Base-by-base conservation (phyloP, 2,329 filamentous ascomycete species). In the Penicillium janthinellum region DNA sequence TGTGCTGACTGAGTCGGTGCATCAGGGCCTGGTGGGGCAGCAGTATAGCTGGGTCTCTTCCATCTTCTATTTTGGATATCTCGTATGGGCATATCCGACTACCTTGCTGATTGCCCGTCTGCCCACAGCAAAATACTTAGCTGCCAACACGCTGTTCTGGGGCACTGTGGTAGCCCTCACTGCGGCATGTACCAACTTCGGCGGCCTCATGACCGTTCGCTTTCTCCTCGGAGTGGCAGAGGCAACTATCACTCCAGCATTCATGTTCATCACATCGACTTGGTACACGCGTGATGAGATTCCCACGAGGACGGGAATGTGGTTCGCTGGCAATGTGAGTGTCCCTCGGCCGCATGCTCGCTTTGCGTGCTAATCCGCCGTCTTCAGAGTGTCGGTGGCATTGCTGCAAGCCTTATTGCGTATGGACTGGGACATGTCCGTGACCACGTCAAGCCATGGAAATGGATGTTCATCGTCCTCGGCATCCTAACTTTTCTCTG, bases 271-370 rank as follows among this genome's bases (percentile, higher is more conserved):
- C 56, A 85, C 82, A 0, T 80, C 79, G 0, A 83, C 81, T 4
- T 85, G 82, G 82, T 86, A 85, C 63, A 84, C 82, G 0, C 81
- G 83, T 37, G 81, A 84, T 55, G 83, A 85, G 68, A 83, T 84
- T 62, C 83, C 84, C 1, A 74, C 74, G 4, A 76, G 84, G 3
- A 83, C 83, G 0, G 83, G 83, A 4, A 78, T 85, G 25, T 87
- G 84, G 84, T 86, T 85, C 53, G 68, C 66, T 6, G 72, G 70
- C 3, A 67, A 65, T 15, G 65, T 67, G 42, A 10, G 64, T 54
- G 25, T 2, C 20, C 0, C 10, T 31, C 11, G 4, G n/a, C 12
- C 15, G 35, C 11, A 7, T 42, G 28, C 3, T 25, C 4, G 12
- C 20, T 2, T 4, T 38, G 22, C 11, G 5, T 10, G 47, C 59